phyloP scores from a whole-genome alignment of 2,329 filamentous ascomycete species.

The Harringtonia lauricola region DNA sequence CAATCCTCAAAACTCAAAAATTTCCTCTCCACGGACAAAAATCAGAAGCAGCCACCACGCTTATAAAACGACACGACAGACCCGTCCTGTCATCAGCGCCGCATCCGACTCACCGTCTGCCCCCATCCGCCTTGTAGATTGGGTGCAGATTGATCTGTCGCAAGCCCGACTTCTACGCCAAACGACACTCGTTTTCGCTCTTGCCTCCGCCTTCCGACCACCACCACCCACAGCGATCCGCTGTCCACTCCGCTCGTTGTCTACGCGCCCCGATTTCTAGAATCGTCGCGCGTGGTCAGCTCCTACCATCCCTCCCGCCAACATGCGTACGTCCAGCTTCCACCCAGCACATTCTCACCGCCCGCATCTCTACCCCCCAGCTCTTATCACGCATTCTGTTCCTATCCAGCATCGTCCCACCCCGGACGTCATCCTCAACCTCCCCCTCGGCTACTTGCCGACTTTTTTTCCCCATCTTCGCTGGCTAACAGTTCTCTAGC shows the following conservation, averaged over 20 bases:
- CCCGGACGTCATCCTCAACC: too few relatives aligned
- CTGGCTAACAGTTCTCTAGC: conserved; percentile 41
- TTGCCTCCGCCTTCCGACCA: too few relatives aligned
- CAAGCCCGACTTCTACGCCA: too few relatives aligned
- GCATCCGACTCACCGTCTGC: neutral
- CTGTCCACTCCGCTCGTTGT: conserved; percentile 7
- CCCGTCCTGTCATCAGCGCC: neutral
- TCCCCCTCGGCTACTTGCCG: too few relatives aligned
- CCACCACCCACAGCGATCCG: neutral
- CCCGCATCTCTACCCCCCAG: neutral
- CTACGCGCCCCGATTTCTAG: conserved; percentile 17
- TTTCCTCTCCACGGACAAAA: neutral
- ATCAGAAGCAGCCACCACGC: neutral
- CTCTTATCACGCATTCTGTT: neutral
- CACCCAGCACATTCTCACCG: neutral
- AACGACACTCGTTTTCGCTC: neutral
- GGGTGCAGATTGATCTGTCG: too few relatives aligned
- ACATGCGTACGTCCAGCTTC: conserved; percentile 15
- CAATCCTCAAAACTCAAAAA: conserved; percentile 9
- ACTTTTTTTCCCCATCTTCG: too few relatives aligned
- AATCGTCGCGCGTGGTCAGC: conserved; percentile 18
- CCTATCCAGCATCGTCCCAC: neutral
- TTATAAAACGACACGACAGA: neutral
- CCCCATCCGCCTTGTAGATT: too few relatives aligned
- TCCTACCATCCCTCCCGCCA: conserved; percentile 12